Conservation (phyloP, 495 filamentous ascomycete species). For the Penicillium cataractarum region DNA sequence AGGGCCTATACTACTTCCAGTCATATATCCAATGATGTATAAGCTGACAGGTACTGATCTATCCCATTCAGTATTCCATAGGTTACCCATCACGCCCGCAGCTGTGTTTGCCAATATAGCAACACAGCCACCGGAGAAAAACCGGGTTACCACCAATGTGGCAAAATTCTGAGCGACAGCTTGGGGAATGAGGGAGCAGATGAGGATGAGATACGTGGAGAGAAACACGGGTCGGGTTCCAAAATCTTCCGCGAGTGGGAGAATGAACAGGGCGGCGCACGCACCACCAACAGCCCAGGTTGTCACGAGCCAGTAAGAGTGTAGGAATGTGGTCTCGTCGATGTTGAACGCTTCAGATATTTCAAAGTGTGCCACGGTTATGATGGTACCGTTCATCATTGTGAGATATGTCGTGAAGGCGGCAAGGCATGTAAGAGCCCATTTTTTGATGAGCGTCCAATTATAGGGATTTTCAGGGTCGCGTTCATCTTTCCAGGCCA, state of each 20-base stretch:
- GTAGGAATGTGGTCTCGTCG: conserved; percentile 48
- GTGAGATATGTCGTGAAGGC: conserved; percentile 35
- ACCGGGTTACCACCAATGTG: conserved; percentile 46
- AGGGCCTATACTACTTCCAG: conserved; percentile 51
- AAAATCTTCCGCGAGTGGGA: conserved; percentile 57
- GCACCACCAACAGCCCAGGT: conserved; percentile 55
- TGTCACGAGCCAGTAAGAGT: conserved; percentile 55
- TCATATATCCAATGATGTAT: conserved; percentile 46
- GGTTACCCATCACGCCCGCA: conserved; percentile 49
- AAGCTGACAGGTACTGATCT: conserved; percentile 50
- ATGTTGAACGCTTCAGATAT: conserved; percentile 46
- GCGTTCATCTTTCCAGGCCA: conserved; percentile 10
- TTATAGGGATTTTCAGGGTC: conserved; percentile 63
- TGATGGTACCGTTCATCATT: too few relatives aligned
- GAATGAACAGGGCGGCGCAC: conserved; percentile 46
- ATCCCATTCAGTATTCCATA: conserved; percentile 44
- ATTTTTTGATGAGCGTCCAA: conserved; percentile 57
- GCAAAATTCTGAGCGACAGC: conserved; percentile 51
- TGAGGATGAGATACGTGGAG: conserved; percentile 42
- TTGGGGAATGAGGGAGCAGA: conserved; percentile 50
- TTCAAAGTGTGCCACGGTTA: conserved; percentile 39
- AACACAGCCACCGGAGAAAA: conserved; percentile 51
- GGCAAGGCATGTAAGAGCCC: conserved; percentile 31
- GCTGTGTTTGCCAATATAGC: conserved; percentile 49
- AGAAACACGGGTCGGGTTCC: conserved; percentile 52